Evolutionary conservation across 2,329 filamentous ascomycete genomes (phyloP), one percentile per base, ranked within the genome.

Genomic region (Ceratocystis colombiana): DNA sequence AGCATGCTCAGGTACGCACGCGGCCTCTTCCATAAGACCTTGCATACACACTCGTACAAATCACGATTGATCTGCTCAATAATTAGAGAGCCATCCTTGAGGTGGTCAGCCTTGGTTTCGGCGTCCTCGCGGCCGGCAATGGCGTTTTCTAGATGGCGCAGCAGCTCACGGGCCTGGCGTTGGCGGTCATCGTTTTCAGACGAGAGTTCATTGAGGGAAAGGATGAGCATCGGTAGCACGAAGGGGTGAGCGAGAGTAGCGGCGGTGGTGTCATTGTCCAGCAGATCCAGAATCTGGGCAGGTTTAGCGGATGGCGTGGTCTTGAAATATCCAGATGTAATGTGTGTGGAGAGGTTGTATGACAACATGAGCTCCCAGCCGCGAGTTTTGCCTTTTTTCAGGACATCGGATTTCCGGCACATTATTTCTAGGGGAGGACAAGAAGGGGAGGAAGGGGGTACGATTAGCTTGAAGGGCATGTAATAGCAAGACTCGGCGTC

Each of bases 351-450:
- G 73, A 85, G 80, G 61, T 77, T 79, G 73, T 86, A 77, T 2
- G 82, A 84, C 46, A 86, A 78, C 77, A 84, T 84, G 66, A 85
- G 77, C 74, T 86, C 84, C 82, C 83, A 86, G 57, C 84, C 84
- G 66, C 84, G 80, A 17, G 84, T 86, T 71, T 78, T 79, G 68
- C 82, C 83, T 74, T 83, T 85, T 72, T 86, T 86, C 63, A 82
- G 81, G 44, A 86, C 84, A 71, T 86, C 84, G n/a, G 82, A 84
- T 73, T 86, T 86, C 70, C 84, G 81, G 71, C 83, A 84, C 68
- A 86, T 79, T 70, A 86, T 82, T 71, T 86, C 80, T 61, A 25
- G 44, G 41, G 6, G 8, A n/a, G 17, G 8, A 28, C 5, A 17
- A n/a, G 7, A 6, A 30, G 20, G 10, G 6, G 45, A 17, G 6